Percentiles rank a stretch among this genome's conserved stretches.
Evolutionary conservation across 2,329 filamentous ascomycete genomes (phyloP).

Genomic region (Fusarium xylarioides): DNA sequence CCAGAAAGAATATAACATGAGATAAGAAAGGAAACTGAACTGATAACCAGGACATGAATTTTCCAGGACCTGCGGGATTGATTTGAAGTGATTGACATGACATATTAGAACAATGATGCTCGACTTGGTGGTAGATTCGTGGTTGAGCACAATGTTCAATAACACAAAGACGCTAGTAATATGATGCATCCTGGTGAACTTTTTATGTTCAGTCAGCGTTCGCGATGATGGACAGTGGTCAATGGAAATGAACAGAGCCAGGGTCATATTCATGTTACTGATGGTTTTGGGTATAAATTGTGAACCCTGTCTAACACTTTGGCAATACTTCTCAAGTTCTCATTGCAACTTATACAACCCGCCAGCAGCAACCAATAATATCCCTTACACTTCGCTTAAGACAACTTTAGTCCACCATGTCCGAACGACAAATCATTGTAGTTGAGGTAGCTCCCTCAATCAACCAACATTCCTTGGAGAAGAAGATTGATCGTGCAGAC

Average conservation of each 20-base stretch:
- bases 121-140: background rate
- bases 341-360: background rate
- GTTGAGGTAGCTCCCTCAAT: background rate
- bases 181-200: accelerated
- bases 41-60: background rate
- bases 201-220: accelerated
- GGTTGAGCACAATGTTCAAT: background rate
- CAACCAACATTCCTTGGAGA: background rate
- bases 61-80: accelerated
- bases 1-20: accelerated
- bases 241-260: background rate
- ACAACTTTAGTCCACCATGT: background rate
- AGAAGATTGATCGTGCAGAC: background rate
- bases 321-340: too few species aligned
- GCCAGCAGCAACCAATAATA: too few species aligned
- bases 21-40: background rate
- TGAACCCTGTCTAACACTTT: too few species aligned
- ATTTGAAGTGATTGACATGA: background rate
- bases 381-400: accelerated
- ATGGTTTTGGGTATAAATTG: background rate
- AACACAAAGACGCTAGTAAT: background rate
- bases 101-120: background rate
- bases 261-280: background rate
- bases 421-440: background rate
- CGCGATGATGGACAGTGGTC: accelerated